Evolutionary conservation across 2,329 filamentous ascomycete species (phyloP), one percentile per base, ranked within the genome.

Genomic region (Aspergillus piperis): DNA sequence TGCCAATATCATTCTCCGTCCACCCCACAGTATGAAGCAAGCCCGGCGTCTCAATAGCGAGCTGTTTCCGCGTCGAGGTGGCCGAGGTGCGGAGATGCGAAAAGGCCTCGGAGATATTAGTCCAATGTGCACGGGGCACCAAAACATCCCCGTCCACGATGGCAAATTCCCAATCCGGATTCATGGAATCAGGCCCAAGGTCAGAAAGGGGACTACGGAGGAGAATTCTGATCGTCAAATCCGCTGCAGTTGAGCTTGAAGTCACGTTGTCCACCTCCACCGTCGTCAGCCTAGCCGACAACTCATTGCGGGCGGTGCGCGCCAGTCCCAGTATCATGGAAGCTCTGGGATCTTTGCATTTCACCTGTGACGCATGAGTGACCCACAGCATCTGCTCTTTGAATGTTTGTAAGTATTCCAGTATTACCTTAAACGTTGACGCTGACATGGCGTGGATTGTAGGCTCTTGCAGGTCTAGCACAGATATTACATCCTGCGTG

Each of bases 191-290:
- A 3, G 11, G 13, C 17, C 19, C 7, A 4, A 44, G 41, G 23
- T 25, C 23, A 5, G 23, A 25, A 21, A 25, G 3, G 1, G 42
- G 21, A 6, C 42, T 6, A 21, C 7, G 21, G 42, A 15, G 23
- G 11, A 19, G 25, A 3, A 7, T 25, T 5, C 6, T 25, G 8
- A 21, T 19, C 3, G 13, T 47, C 1, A n/a, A 11, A 47, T 54
- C 27, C n/a, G 30, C 53, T 11, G 42, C 39, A 15, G 17, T n/a
- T 6, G 57, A 21, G n/a, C 8, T 21, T 6, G 25, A 13, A 11
- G 59, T 51, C 25, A 58, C 53, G 19, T 53, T 27, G 7, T 69
- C 58, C 10, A 73, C 70, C 7, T 72, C 66, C 10, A 73, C 62
- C 50, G 68, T 68, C 6, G 21, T 70, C 66, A 62, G 11, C 62